Conservation (phyloP, 1,284 basidiomycete species). For the Hemileia vastatrix region DNA sequence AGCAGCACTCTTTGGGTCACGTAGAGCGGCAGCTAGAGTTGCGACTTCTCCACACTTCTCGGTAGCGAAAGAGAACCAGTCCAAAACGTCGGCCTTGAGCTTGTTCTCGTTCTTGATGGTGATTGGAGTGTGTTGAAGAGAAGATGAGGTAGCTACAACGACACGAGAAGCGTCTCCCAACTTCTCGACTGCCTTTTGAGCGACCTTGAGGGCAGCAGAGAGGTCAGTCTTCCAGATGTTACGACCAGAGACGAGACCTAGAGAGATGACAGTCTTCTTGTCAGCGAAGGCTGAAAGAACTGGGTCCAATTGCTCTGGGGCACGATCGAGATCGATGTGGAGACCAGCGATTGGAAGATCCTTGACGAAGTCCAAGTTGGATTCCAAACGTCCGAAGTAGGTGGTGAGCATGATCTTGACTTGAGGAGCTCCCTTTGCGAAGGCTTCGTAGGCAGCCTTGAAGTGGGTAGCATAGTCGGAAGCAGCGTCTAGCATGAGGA, state of each 20-base stretch:
- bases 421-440: slow-evolving; percentile 59
- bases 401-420: slow-evolving; percentile 80
- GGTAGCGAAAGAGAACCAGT: slow-evolving; percentile 98
- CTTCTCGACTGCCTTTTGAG: slow-evolving; percentile 69
- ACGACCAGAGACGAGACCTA: slow-evolving; percentile 93
- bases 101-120: slow-evolving; percentile 87
- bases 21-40: slow-evolving; percentile 68
- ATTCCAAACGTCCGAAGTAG: slow-evolving; percentile 88
- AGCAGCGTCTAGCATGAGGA: slow-evolving; percentile 84
- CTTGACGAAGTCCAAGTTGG: slow-evolving; percentile 76
- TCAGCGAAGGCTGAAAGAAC: slow-evolving; percentile 74
- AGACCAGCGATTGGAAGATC: slow-evolving; percentile 89
- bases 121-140: slow-evolving; percentile 95
- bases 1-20: slow-evolving; percentile 57
- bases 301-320: slow-evolving; percentile 71
- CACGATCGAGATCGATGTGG: slow-evolving; percentile 91
- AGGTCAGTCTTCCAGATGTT: slow-evolving; percentile 99
- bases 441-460: slow-evolving; percentile 67
- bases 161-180: slow-evolving; percentile 73
- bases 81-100: slow-evolving; percentile 78
- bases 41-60: slow-evolving; percentile 93
- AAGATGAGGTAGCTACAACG: slow-evolving; percentile 89
- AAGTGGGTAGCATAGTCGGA: slow-evolving; percentile 71
- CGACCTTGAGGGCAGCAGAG: slow-evolving; percentile 66
- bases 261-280: slow-evolving; percentile 71